Evolutionary conservation across 441 rosid genomes (phyloP), one percentile per base, ranked within the genome.

Genomic region (Eutrema salsugineum): DNA sequence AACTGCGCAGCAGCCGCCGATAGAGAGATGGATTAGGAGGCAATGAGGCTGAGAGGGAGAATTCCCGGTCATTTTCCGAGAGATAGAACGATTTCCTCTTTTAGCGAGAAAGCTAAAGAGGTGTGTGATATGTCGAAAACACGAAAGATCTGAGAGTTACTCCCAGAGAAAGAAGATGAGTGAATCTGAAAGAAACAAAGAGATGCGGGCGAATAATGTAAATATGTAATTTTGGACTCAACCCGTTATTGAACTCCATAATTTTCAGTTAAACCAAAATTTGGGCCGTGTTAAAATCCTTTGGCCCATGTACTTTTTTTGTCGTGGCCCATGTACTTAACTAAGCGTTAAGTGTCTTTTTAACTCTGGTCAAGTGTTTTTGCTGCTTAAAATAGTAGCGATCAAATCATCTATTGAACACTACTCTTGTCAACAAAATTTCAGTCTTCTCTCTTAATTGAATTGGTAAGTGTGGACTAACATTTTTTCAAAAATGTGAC

Each of bases 21-120:
- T 57, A 24, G 30, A 24, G 68, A 66, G 39, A 81, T 38, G 55
- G 33, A 30, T 33, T 24, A 54, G 40, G 69, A 43, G 36, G 53
- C 70, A 27, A 44, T 61, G 42, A 56, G 51, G 43, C 61, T 68
- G 62, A 64, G 50, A 42, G 6, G 11, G n/a, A 28, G 51, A 10
- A 28, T n/a, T n/a, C 15, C 6, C 8, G 20, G 53, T 56, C 63
- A 79, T 65, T 47, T 19, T 47, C 42, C 7, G 24, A 39, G 49
- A 54, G 65, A 36, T 28, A 16, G 12, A 63, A 16, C 67, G 44
- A 40, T 40, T 14, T 4, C 15, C 15, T 40, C 11, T n/a, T 38
- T 38, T 22, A 53, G 22, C 0, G 35, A 32, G 35, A 54, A 17
- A 35, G 24, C 9, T 30, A 50, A 64, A 33, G 43, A 35, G 19